Conservation (phyloP, 1,139 yeast species). For the Blastobotrys raffinosifermentans region DNA sequence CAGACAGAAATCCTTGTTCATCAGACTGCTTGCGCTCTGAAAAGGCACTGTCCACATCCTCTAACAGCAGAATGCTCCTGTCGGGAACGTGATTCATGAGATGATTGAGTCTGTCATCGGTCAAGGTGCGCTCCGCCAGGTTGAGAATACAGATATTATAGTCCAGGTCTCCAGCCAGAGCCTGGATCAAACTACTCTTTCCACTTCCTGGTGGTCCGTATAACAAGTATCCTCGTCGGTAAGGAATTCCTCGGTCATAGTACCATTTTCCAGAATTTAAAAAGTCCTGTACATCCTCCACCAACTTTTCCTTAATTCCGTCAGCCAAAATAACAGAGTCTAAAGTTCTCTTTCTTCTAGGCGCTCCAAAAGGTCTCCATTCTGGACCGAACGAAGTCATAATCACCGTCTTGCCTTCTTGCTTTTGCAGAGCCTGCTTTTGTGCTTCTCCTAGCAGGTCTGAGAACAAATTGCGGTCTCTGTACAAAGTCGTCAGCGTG, state of each 20-base stretch:
- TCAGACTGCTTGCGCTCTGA: constrained; percentile 69
- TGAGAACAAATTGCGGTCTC: constrained; percentile 66
- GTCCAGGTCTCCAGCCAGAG: constrained; percentile 92
- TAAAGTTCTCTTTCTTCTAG: constrained; percentile 76
- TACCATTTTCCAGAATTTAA: constrained; percentile 83
- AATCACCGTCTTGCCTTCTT: constrained; percentile 91
- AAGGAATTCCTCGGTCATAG: constrained; percentile 92
- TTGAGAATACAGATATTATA: constrained; percentile 92
- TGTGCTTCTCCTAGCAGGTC: constrained; percentile 84
- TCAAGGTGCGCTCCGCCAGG: constrained; percentile 80
- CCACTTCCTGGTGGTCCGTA: constrained; percentile 99
- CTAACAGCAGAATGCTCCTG: constrained; percentile 74
- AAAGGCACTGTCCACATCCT: constrained; percentile 96
- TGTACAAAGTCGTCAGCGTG: constrained; percentile 79
- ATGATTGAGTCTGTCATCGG: constrained; percentile 91
- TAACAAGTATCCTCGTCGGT: constrained; percentile 85
- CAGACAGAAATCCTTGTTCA: constrained; percentile 65
- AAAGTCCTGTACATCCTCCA: constrained; percentile 75
- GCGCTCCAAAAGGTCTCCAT: constrained; percentile 98
- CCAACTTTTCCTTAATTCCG: constrained; percentile 60
- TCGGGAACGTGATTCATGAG: constrained; percentile 95
- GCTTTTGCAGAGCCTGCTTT: constrained; percentile 67
- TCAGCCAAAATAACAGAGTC: constrained; percentile 82
- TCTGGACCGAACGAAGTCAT: constrained; percentile 97
- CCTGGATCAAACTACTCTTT: constrained; percentile 91